Base-by-base conservation (phyloP, 805 yeast genomes). In the Pichia phayaonensis region DNA sequence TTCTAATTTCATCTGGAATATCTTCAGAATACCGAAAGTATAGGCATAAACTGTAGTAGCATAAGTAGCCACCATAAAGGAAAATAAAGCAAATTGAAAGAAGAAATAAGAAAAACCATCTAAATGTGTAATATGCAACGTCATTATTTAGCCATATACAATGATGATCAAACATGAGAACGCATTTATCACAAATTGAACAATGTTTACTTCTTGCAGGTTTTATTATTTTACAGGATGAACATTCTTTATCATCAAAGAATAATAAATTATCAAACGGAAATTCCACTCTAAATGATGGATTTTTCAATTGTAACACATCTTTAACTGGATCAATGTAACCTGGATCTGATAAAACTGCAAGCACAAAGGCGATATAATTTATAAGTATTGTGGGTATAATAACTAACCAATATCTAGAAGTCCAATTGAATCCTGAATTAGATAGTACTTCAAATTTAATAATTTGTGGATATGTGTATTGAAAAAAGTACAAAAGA, bases 161-260 rank as follows among this genome's bases (percentile, higher is more conserved):
- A 59, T 79, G 84, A 59, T 79, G 84, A 51, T 88, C 96, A 58
- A 79, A 84, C 45, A 76, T 58, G 12, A 77, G 63, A 20, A 86
- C 70, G 60, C 96, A 88, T 8, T 72, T 71, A 54, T 79, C 78
- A 66, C 95, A 88, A 3, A 71, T 71, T 1, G 81, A 71, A 60
- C 96, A 88, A 64, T 88, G 96, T 54, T 85, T 81, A 8, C 88
- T 72, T 50, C 95, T 69, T 1, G 95, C 89, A 15, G 86, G 80
- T 54, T 90, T 71, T 81, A 86, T 80, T 41, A 76, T 68, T 12
- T 75, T 63, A 59, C 96, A 88, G 1, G 84, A 76, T 13, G 61
- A 24, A 57, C 80, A 75, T 18, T 50, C 45, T 24, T 60, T 64
- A 29, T 60, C 61, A 21, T 60, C 54, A 49, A 68, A 73, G 59